Evolutionary conservation across 768 basidiomycete genomes (phyloP).

Genomic region (Coprinopsis strossmayeri): DNA sequence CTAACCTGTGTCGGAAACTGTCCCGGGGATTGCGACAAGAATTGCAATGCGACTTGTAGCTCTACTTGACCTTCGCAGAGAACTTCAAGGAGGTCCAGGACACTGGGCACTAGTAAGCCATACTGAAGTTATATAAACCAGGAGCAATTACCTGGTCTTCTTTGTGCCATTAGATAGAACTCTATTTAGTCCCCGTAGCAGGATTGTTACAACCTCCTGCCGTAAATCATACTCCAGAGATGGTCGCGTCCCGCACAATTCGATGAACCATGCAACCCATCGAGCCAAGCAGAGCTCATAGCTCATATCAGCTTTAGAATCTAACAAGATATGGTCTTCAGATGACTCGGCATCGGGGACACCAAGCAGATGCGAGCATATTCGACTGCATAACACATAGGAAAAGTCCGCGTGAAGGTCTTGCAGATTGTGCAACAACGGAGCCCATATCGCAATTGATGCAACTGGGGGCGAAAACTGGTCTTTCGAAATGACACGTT

Average conservation of each 20-base stretch:
- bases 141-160: slow-evolving; percentile 28
- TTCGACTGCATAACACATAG: slow-evolving; percentile 37
- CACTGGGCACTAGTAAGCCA: slow-evolving; percentile 5
- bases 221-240: slow-evolving; percentile 31
- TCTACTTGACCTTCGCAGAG: slow-evolving; percentile 31
- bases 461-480: slow-evolving; percentile 42
- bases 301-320: slow-evolving; percentile 28
- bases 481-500: slow-evolving; percentile 38
- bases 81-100: slow-evolving; percentile 31
- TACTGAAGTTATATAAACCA: background rate
- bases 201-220: slow-evolving; percentile 35
- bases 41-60: slow-evolving; percentile 22
- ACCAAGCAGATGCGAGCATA: slow-evolving; percentile 30
- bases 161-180: slow-evolving; percentile 12
- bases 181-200: slow-evolving; percentile 43
- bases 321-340: slow-evolving; percentile 8
- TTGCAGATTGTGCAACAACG: slow-evolving; percentile 53
- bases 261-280: slow-evolving; percentile 62
- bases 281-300: slow-evolving; percentile 57
- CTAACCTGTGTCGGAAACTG: slow-evolving; percentile 2
- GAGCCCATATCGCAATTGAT: slow-evolving; percentile 59
- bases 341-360: slow-evolving; percentile 3
- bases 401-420: slow-evolving; percentile 51
- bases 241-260: slow-evolving; percentile 24
- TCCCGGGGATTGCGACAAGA: slow-evolving; percentile 16